Evolutionary conservation across 192 early-diverging fungal species (phyloP).

Genomic region (Backusella tuberculispora): DNA sequence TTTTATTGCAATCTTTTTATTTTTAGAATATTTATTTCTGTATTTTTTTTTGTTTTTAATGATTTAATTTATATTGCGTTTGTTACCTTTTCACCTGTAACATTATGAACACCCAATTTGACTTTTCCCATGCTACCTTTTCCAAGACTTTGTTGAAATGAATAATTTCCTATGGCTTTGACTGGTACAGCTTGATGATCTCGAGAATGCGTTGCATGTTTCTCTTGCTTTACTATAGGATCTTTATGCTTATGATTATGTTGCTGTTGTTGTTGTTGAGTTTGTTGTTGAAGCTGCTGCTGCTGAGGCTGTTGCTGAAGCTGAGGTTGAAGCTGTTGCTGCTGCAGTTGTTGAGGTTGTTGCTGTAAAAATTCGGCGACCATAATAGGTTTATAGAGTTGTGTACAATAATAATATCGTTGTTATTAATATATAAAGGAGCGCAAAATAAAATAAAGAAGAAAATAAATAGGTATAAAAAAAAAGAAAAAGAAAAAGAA

Average conservation of each 20-base stretch:
- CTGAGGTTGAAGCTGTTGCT: neutral
- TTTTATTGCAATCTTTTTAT: conserved; percentile 61
- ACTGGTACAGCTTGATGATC: conserved; percentile 16
- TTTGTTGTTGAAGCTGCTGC: neutral
- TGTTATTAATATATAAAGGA: neutral
- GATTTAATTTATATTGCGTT: neutral
- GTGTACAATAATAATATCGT: neutral
- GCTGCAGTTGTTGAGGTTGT: neutral
- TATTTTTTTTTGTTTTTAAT: neutral
- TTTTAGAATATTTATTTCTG: neutral
- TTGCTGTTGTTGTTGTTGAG: neutral
- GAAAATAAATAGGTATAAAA: neutral
- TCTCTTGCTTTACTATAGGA: conserved; percentile 5
- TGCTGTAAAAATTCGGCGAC: conserved; percentile 4
- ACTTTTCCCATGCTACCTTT: conserved; percentile 98
- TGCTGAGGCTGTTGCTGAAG: neutral
- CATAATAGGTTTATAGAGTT: neutral
- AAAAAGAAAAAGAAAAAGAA: neutral
- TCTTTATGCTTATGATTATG: neutral
- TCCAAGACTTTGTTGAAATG: conserved; percentile 87
- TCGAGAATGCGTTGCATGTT: neutral
- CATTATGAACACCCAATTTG: conserved; percentile 82
- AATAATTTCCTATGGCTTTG: conserved; percentile 66
- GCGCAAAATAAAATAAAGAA: neutral
- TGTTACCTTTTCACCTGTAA: conserved; percentile 80